phyloP scores from a whole-genome alignment of 176 grass and related monocot genomes.

The Triticum aestivum region DNA sequence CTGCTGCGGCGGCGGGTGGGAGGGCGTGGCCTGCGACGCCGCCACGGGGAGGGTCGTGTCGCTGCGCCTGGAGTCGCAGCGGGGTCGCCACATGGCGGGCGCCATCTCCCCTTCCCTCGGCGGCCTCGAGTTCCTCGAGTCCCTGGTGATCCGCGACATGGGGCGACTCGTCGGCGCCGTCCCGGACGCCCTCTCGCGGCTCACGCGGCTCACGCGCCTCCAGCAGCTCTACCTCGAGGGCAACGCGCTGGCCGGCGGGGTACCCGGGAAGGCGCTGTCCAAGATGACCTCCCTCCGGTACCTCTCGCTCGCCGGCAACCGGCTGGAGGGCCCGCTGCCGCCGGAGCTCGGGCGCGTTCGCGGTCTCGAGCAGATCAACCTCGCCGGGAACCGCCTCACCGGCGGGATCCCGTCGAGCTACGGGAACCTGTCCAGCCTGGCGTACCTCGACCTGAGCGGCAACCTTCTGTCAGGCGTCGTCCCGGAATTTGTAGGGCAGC shows the following conservation, averaged over 20 bases:
- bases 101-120: slow-evolving; percentile 54
- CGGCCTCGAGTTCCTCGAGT: slow-evolving; percentile 50
- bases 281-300: slow-evolving; percentile 40
- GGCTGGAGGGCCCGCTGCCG: slow-evolving; percentile 53
- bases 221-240: slow-evolving; percentile 74
- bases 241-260: slow-evolving; percentile 49
- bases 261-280: slow-evolving; percentile 39
- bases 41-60: slow-evolving; percentile 51
- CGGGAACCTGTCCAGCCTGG: slow-evolving; percentile 36
- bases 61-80: slow-evolving; percentile 47
- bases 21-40: slow-evolving; percentile 64
- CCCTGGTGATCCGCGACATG: slow-evolving; percentile 65
- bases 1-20: slow-evolving; percentile 73
- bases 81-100: slow-evolving; percentile 53
- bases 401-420: slow-evolving; percentile 55
- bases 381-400: slow-evolving; percentile 52
- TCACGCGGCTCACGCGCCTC: slow-evolving; percentile 53
- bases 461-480: slow-evolving; percentile 54
- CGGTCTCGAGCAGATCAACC: slow-evolving; percentile 66
- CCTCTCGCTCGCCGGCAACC: slow-evolving; percentile 63
- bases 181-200: slow-evolving; percentile 50
- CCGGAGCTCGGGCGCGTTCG: slow-evolving; percentile 40
- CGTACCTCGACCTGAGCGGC: slow-evolving; percentile 58
- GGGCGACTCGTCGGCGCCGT: slow-evolving; percentile 43
- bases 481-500: slow-evolving; percentile 54